These are phyloP conservation scores for Microthlaspi erraticum DNA, from an alignment of 345 rosid species.

Conservation along the genomic window DNA sequence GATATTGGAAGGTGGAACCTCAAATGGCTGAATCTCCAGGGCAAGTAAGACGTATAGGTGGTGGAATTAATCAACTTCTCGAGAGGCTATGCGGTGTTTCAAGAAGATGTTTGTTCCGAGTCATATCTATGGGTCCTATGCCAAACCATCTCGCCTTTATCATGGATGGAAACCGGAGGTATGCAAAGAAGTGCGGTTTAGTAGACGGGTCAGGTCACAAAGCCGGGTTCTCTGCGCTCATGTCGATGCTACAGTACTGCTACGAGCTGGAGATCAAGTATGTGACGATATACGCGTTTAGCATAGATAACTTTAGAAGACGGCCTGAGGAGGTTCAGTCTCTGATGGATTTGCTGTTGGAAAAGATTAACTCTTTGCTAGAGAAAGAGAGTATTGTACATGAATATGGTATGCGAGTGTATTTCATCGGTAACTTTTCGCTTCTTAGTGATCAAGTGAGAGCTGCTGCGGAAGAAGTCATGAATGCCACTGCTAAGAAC, in stretches of 20 bases:
- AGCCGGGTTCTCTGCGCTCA: conserved; percentile 66
- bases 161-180: conserved; percentile 60
- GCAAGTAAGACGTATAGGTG: conserved; percentile 2
- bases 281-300: conserved; percentile 72
- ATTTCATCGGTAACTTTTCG: conserved; percentile 52
- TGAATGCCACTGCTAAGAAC: conserved; percentile 63
- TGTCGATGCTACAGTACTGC: conserved; percentile 67
- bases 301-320: conserved; percentile 83
- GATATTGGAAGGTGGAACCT: conserved; percentile 19
- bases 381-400: conserved; percentile 64
- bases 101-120: conserved; percentile 53
- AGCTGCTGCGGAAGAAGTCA: conserved; percentile 66
- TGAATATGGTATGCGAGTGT: conserved; percentile 62
- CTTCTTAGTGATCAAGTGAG: conserved; percentile 55
- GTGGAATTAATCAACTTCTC: conserved; percentile 32
- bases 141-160: conserved; percentile 71
- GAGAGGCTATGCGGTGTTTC: conserved; percentile 38
- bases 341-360: conserved; percentile 79
- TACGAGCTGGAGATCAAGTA: conserved; percentile 71
- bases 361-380: conserved; percentile 67
- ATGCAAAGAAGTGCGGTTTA: conserved; percentile 46
- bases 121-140: conserved; percentile 57
- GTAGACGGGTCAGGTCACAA: conserved; percentile 44
- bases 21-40: conserved; percentile 25
- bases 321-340: conserved; percentile 70